phyloP scores from a whole-genome alignment of 202 grass and related monocot genomes.

The Zizania palustris region DNA sequence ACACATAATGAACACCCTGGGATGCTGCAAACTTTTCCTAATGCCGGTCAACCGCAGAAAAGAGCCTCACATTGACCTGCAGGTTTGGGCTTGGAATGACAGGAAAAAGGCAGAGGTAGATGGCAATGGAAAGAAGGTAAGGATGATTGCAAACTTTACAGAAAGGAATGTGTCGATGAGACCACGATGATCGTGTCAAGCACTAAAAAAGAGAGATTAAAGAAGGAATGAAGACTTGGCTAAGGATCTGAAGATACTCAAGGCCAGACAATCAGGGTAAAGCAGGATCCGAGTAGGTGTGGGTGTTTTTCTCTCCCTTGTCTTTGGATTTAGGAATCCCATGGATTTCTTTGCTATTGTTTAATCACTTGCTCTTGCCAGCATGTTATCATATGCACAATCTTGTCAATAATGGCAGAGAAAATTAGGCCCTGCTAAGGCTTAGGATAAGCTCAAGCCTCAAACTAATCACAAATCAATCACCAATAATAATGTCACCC shows the following conservation, averaged over 20 bases:
- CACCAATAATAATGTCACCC: background rate
- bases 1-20: conserved; percentile 29
- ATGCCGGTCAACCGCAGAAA: conserved; percentile 38
- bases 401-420: conserved; percentile 36
- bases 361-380: conserved; percentile 20
- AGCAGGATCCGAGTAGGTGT: conserved; percentile 13
- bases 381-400: conserved; percentile 38
- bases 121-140: conserved; percentile 30
- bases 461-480: background rate
- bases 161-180: conserved; percentile 40
- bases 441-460: conserved; percentile 37
- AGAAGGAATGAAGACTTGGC: conserved; percentile 38
- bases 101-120: conserved; percentile 28
- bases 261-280: conserved; percentile 1
- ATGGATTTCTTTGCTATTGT: background rate
- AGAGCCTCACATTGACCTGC: conserved; percentile 54
- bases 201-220: conserved; percentile 32
- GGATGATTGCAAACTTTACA: conserved; percentile 45
- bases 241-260: background rate
- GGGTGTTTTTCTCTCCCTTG: conserved; percentile 39
- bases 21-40: background rate
- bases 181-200: conserved; percentile 28
- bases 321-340: conserved; percentile 41
- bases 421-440: conserved; percentile 6
- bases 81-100: conserved; percentile 30